Conservation (phyloP, 371 early-diverging fungal species). For the Rhizopus microsporus region DNA sequence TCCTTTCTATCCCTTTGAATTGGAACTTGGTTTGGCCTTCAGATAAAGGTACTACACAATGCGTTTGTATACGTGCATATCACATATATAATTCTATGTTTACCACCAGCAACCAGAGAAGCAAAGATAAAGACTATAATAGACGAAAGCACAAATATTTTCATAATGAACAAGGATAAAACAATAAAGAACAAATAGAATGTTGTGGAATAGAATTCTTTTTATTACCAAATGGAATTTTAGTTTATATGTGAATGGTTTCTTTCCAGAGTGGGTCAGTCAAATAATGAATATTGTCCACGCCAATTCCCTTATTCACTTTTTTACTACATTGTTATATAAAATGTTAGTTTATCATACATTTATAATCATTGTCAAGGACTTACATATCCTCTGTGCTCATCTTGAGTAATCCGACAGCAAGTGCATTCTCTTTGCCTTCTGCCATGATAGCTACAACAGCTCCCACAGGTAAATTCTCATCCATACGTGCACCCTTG, state of each 20-base stretch:
- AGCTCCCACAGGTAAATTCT: conserved; percentile 67
- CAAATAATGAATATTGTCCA: conserved; percentile 85
- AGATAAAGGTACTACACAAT: too few relatives aligned
- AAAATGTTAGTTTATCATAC: background rate
- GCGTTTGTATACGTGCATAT: too few relatives aligned
- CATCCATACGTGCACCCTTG: conserved; percentile 85
- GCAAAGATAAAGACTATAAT: background rate
- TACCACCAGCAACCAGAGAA: too few relatives aligned
- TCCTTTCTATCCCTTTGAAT: too few relatives aligned
- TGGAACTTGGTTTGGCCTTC: too few relatives aligned
- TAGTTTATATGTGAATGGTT: conserved; percentile 32
- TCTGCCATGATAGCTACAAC: conserved; percentile 95
- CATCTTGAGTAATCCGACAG: conserved; percentile 88
- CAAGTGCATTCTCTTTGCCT: conserved; percentile 95
- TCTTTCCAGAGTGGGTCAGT: conserved; percentile 89
- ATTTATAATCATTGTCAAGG: conserved; percentile 8
- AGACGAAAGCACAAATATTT: background rate
- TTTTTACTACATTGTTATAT: conserved; percentile 51
- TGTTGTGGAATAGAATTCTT: too few relatives aligned
- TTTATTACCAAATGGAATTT: background rate
- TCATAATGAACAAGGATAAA: background rate
- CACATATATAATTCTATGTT: too few relatives aligned
- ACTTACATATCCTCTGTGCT: conserved; percentile 89
- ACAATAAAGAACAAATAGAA: background rate
- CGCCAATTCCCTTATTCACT: conserved; percentile 91